These are phyloP conservation scores for Bodo saltans DNA, from an alignment of 78 protist genomes.

Conservation along the genomic window DNA sequence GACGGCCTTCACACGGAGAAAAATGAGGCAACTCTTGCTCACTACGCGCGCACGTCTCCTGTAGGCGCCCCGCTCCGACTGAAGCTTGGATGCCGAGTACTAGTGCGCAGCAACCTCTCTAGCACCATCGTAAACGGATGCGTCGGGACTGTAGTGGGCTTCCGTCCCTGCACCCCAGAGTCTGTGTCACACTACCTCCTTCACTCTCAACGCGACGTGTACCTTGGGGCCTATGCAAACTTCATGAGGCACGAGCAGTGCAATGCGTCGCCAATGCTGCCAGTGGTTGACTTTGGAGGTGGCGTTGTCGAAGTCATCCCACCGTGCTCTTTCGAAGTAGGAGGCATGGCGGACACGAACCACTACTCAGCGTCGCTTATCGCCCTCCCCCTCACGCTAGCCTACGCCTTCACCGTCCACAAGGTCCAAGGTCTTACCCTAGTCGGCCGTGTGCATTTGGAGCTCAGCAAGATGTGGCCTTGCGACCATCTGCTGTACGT, in stretches of 20 bases:
- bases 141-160: constrained; percentile 44
- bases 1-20: too few relatives aligned
- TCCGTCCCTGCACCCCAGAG: too few relatives aligned
- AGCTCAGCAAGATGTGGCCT: background rate
- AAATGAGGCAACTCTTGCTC: too few relatives aligned
- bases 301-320: background rate
- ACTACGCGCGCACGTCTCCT: too few relatives aligned
- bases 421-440: constrained; percentile 86
- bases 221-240: background rate
- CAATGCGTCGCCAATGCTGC: background rate
- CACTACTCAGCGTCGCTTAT: background rate
- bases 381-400: constrained; percentile 77
- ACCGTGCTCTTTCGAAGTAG: background rate
- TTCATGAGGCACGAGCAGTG: background rate
- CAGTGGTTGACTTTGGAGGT: background rate
- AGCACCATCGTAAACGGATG: constrained; percentile 48
- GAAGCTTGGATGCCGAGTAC: constrained; percentile 49
- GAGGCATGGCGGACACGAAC: background rate
- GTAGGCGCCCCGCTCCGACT: background rate
- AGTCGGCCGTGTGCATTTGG: constrained; percentile 26
- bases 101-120: constrained; percentile 41
- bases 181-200: too few relatives aligned
- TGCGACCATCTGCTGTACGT: background rate
- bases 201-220: too few relatives aligned
- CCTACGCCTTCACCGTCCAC: constrained; percentile 89